These are phyloP conservation scores for Penicillium salamii DNA, from an alignment of 495 filamentous ascomycete species.

Conservation along the genomic window DNA sequence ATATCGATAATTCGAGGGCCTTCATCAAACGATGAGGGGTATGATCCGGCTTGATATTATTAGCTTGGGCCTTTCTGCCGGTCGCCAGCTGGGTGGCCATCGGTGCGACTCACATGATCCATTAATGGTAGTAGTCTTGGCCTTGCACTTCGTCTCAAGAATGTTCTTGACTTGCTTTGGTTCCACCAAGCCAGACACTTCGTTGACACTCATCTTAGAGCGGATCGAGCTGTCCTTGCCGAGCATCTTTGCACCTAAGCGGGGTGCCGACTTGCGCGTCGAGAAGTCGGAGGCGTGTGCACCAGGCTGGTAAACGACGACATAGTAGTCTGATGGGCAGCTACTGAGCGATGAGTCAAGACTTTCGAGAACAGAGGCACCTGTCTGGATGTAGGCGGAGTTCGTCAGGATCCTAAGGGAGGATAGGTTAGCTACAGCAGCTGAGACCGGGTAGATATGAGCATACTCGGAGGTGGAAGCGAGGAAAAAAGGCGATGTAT, in stretches of 20 bases:
- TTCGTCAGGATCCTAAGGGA: conserved; percentile 41
- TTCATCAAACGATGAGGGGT: conserved; percentile 41
- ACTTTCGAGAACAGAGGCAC: conserved; percentile 34
- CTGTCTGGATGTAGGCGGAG: conserved; percentile 43
- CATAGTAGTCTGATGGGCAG: conserved; percentile 77
- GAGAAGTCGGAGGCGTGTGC: conserved; percentile 65
- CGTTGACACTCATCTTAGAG: conserved; percentile 52
- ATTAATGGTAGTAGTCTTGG: conserved; percentile 52
- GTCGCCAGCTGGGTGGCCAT: background rate
- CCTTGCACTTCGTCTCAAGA: conserved; percentile 52
- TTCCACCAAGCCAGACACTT: conserved; percentile 61
- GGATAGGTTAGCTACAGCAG: conserved; percentile 30
- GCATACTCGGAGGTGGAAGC: conserved; percentile 77
- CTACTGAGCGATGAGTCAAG: conserved; percentile 43
- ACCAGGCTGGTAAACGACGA: conserved; percentile 78
- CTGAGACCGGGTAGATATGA: conserved; percentile 10
- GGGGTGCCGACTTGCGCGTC: conserved; percentile 52
- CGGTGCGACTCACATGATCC: conserved; percentile 56
- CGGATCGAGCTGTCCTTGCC: conserved; percentile 48
- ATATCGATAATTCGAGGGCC: conserved; percentile 49
- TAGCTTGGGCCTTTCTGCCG: conserved; percentile 6
- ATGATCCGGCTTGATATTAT: conserved; percentile 40
- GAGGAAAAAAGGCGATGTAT: conserved; percentile 84
- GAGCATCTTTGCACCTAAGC: conserved; percentile 55
- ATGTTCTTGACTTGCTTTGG: conserved; percentile 50